Evolutionary conservation across 805 yeast genomes (phyloP).

Genomic region (Ogataea neopini): DNA sequence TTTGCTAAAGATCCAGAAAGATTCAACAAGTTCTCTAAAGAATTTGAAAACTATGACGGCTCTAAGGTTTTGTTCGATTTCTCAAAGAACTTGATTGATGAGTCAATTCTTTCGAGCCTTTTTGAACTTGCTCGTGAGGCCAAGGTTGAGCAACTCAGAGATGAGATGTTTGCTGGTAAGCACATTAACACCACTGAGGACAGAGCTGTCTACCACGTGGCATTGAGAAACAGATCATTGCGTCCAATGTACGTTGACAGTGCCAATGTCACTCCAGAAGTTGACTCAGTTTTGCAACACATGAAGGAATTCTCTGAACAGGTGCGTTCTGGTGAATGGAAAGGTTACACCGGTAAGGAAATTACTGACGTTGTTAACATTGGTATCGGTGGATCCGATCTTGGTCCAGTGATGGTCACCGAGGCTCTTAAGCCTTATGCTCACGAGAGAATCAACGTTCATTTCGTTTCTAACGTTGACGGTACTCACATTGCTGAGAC

Average conservation of each 20-base stretch:
- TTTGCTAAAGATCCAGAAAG: slow-evolving; percentile 75
- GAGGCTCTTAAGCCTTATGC: slow-evolving; percentile 94
- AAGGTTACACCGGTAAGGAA: slow-evolving; percentile 92
- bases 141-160: slow-evolving; percentile 81
- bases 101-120: slow-evolving; percentile 69
- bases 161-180: slow-evolving; percentile 88
- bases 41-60: slow-evolving; percentile 82
- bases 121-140: slow-evolving; percentile 87
- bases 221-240: slow-evolving; percentile 89
- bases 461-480: slow-evolving; percentile 97
- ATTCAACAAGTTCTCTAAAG: slow-evolving; percentile 72
- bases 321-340: slow-evolving; percentile 93
- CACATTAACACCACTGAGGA: slow-evolving; percentile 95
- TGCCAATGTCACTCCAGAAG: slow-evolving; percentile 85
- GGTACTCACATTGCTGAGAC: slow-evolving; percentile 97
- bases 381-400: slow-evolving; percentile 98
- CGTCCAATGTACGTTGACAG: slow-evolving; percentile 90
- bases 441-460: slow-evolving; percentile 70
- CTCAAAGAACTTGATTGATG: slow-evolving; percentile 91
- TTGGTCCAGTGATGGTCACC: slow-evolving; percentile 99
- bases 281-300: slow-evolving; percentile 87
- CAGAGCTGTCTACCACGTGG: slow-evolving; percentile 96
- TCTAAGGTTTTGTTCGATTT: slow-evolving; percentile 91
- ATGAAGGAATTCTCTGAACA: slow-evolving; percentile 93
- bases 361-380: slow-evolving; percentile 95